phyloP scores from a whole-genome alignment of 169 alveolate genomes.

The Perkinsus olseni region DNA sequence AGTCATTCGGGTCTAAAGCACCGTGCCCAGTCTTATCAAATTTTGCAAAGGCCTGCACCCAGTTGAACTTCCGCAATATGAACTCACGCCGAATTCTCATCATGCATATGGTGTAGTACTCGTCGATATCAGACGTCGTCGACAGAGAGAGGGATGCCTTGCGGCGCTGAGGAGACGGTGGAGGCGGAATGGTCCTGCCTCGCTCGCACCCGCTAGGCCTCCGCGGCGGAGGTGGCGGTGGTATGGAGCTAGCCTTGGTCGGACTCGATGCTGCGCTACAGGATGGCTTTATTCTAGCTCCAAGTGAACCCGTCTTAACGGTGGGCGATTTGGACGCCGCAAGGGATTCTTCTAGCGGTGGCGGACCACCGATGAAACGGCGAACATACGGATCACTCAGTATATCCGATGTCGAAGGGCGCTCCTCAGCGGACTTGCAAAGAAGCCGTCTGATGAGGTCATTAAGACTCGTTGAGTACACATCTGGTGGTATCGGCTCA shows the following conservation, averaged over 20 bases:
- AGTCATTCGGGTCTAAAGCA: neutral
- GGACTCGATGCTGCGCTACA: too few relatives aligned
- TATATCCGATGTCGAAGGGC: neutral
- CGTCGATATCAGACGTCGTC: neutral
- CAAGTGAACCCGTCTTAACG: neutral
- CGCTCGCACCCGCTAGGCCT: neutral
- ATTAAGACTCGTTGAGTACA: conserved; percentile 47
- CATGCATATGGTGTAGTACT: neutral
- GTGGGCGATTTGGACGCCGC: neutral
- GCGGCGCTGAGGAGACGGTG: neutral
- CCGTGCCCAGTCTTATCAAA: neutral
- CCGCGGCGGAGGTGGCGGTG: neutral
- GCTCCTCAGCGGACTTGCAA: conserved; percentile 36
- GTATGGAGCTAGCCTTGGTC: neutral
- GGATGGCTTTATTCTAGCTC: too few relatives aligned
- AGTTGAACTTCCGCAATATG: neutral
- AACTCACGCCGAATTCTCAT: neutral
- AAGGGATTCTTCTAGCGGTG: neutral
- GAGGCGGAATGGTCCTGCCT: neutral
- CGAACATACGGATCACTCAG: neutral
- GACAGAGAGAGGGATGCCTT: neutral
- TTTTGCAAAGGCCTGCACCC: neutral
- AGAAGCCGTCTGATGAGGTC: conserved; percentile 53
- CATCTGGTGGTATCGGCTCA: conserved; percentile 50
- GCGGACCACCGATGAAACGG: neutral